Conservation (phyloP, 2,329 filamentous ascomycete species). For the Fusarium secorum region DNA sequence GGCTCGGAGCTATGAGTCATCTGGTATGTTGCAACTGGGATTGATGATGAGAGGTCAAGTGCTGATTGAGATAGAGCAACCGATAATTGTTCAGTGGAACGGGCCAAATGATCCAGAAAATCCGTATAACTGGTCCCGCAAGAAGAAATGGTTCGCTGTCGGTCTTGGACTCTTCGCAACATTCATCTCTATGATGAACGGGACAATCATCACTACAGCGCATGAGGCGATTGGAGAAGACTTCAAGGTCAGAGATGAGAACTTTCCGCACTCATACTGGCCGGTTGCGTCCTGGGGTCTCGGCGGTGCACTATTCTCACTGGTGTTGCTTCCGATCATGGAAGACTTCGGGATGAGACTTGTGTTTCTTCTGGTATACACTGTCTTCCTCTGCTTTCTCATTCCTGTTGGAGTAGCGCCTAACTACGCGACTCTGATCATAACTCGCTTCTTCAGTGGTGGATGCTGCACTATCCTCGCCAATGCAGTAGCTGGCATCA, state of each 20-base stretch:
- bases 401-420: conserved; percentile 10
- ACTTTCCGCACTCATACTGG: conserved; percentile 27
- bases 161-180: conserved; percentile 21
- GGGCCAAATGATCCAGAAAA: conserved; percentile 14
- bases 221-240: conserved; percentile 13
- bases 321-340: conserved; percentile 19
- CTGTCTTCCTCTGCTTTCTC: conserved; percentile 9
- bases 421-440: conserved; percentile 21
- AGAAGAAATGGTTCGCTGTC: conserved; percentile 20
- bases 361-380: conserved; percentile 12
- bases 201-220: conserved; percentile 24
- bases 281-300: conserved; percentile 23
- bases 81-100: conserved; percentile 5
- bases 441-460: conserved; percentile 19
- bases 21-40: not conserved
- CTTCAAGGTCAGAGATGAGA: conserved; percentile 13
- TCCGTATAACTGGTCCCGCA: conserved; percentile 22
- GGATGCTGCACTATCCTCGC: conserved; percentile 17
- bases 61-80: conserved; percentile 1
- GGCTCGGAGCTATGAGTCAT: not conserved
- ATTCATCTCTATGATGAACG: conserved; percentile 27
- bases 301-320: conserved; percentile 8
- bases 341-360: conserved; percentile 26
- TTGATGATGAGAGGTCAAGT: not conserved
- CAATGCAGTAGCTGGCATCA: conserved; percentile 2